Evolutionary conservation across 768 basidiomycete species (phyloP).

Genomic region (Termitomyces heimii): DNA sequence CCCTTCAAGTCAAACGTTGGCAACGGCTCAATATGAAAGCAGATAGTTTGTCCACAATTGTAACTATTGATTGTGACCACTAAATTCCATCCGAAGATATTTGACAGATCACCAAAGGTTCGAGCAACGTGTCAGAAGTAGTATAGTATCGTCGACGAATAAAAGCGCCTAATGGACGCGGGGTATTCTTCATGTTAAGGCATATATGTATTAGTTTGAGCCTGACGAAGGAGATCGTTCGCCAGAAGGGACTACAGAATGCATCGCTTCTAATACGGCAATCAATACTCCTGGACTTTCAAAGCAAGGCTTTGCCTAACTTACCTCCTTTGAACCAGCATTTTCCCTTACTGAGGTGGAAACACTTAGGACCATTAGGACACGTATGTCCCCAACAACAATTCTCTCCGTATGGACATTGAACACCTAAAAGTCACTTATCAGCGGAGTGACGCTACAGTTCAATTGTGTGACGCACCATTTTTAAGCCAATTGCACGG

Average conservation of each 20-base stretch:
- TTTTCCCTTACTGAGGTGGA: slow-evolving; percentile 71
- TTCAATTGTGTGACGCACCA: slow-evolving; percentile 30
- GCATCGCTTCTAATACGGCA: slow-evolving; percentile 35
- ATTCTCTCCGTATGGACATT: slow-evolving; percentile 67
- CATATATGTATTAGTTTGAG: slow-evolving; percentile 4
- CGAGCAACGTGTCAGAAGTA: slow-evolving; percentile 8
- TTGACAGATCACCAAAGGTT: slow-evolving; percentile 11
- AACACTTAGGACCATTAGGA: slow-evolving; percentile 70
- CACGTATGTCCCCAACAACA: slow-evolving; percentile 86
- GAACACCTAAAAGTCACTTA: slow-evolving; percentile 40
- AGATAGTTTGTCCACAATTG: slow-evolving; percentile 9
- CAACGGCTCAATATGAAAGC: background rate
- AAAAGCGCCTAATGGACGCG: slow-evolving; percentile 7
- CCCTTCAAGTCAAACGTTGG: background rate
- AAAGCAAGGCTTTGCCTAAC: slow-evolving; percentile 7
- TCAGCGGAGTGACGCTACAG: background rate
- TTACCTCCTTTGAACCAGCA: slow-evolving; percentile 83
- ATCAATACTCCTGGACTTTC: background rate
- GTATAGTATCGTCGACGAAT: slow-evolving; percentile 3
- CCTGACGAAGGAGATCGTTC: slow-evolving; percentile 6
- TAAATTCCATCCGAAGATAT: slow-evolving; percentile 14
- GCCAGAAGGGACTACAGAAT: slow-evolving; percentile 18
- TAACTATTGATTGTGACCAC: slow-evolving; percentile 9
- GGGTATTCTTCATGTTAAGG: slow-evolving; percentile 4
- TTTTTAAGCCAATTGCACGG: slow-evolving; percentile 84